Conservation (phyloP, 2,329 filamentous ascomycete genomes). For the Huntiella bhutanensis region DNA sequence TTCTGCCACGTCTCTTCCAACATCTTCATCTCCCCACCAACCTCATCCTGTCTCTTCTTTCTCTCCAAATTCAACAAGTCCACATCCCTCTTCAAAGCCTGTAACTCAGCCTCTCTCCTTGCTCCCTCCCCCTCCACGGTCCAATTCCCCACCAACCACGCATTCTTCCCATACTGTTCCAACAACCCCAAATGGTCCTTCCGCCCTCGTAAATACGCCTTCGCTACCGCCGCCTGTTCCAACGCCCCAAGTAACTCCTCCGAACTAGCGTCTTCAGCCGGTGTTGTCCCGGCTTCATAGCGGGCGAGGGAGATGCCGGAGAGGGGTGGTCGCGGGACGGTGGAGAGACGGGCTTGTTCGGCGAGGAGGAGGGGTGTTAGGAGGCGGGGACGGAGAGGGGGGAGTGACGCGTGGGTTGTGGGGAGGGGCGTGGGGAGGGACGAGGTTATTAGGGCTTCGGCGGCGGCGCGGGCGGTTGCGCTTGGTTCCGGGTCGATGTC, state of each 20-base stretch:
- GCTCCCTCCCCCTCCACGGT: slow-evolving; percentile 56
- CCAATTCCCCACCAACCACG: slow-evolving; percentile 75
- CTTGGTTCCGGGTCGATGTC: slow-evolving; percentile 67
- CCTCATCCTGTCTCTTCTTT: slow-evolving; percentile 49
- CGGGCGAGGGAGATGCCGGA: slow-evolving; percentile 54
- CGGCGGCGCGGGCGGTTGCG: slow-evolving; percentile 40
- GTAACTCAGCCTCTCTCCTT: slow-evolving; percentile 55
- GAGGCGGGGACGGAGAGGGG: slow-evolving; percentile 31
- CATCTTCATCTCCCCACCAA: slow-evolving; percentile 50
- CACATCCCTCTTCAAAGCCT: slow-evolving; percentile 44
- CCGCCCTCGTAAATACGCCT: slow-evolving; percentile 33
- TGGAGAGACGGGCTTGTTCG: slow-evolving; percentile 49
- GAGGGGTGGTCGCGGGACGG: slow-evolving; percentile 34
- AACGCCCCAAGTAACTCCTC: slow-evolving; percentile 39
- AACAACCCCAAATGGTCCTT: slow-evolving; percentile 47
- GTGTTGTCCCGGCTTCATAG: slow-evolving; percentile 56
- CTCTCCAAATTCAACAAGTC: slow-evolving; percentile 56
- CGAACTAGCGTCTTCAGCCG: slow-evolving; percentile 15
- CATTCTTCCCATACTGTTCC: slow-evolving; percentile 67
- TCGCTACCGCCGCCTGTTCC: slow-evolving; percentile 30
- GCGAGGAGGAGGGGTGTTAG: slow-evolving; percentile 35
- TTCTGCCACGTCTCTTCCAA: slow-evolving; percentile 64
- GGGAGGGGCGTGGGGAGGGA: slow-evolving; percentile 32
- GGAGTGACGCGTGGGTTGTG: slow-evolving; percentile 36
- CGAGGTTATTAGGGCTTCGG: slow-evolving; percentile 47